These are phyloP conservation scores for Tricladium varicosporioides DNA, from an alignment of 2,329 filamentous ascomycete species.

Conservation along the genomic window DNA sequence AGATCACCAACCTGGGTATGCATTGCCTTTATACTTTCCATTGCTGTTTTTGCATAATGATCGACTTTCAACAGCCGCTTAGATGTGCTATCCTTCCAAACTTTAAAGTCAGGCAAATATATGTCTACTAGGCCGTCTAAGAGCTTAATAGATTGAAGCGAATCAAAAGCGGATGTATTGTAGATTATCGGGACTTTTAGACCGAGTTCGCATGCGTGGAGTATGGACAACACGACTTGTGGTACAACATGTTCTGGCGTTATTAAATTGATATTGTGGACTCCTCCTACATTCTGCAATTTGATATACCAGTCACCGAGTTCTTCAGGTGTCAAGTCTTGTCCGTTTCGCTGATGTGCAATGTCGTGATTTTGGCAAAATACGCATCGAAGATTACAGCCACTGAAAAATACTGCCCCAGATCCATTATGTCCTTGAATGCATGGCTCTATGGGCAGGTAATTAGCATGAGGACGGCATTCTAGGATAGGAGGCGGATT, in stretches of 20 bases:
- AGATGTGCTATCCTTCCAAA: constrained; percentile 67
- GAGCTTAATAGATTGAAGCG: constrained; percentile 65
- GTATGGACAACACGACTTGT: constrained; percentile 74
- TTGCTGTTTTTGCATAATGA: constrained; percentile 69
- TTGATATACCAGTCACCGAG: constrained; percentile 82
- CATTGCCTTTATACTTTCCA: constrained; percentile 78
- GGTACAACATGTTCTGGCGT: constrained; percentile 86
- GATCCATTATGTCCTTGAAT: constrained; percentile 80
- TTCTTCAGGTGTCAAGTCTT: constrained; percentile 75
- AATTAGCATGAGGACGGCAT: constrained; percentile 1
- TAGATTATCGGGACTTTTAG: constrained; percentile 75
- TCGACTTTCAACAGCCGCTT: constrained; percentile 75
- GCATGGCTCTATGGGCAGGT: constrained; percentile 58
- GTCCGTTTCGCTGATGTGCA: constrained; percentile 75
- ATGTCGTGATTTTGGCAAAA: constrained; percentile 85
- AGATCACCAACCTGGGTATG: constrained; percentile 78
- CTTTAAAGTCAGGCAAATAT: constrained; percentile 86
- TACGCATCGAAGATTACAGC: constrained; percentile 53
- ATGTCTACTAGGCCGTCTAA: constrained; percentile 81
- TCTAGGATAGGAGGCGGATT: background rate
- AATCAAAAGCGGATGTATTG: constrained; percentile 83
- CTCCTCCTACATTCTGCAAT: constrained; percentile 72
- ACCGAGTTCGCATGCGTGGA: constrained; percentile 69
- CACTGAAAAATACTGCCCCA: constrained; percentile 68
- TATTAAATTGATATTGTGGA: constrained; percentile 89